A percentile compares a stretch with the other conserved stretches of the same genome.
phyloP scores from a whole-genome alignment of 345 rosid genomes.

The Lumnitzera racemosa region DNA sequence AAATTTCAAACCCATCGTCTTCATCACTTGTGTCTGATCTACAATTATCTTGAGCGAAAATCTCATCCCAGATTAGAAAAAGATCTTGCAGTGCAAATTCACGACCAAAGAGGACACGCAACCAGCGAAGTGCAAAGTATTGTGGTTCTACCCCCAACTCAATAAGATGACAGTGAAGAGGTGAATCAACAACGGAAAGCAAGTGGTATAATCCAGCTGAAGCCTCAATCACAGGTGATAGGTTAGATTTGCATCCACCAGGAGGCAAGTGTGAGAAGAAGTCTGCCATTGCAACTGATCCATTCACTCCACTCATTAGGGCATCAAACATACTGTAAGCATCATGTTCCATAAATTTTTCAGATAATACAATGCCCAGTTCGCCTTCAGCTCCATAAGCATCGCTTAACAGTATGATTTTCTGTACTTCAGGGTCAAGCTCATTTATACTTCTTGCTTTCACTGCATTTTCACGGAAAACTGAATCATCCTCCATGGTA shows the following conservation, averaged over 20 bases:
- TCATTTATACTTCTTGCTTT: slow-evolving; percentile 58
- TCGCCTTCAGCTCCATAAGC: slow-evolving; percentile 99
- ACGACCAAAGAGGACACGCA: slow-evolving; percentile 87
- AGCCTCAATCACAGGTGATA: slow-evolving; percentile 87
- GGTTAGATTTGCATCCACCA: slow-evolving; percentile 46
- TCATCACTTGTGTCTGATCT: slow-evolving; percentile 19
- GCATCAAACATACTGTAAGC: slow-evolving; percentile 98
- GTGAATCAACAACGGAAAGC: slow-evolving; percentile 67
- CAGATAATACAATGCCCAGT: slow-evolving; percentile 87
- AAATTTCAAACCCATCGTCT: slow-evolving; percentile 32
- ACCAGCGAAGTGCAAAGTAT: slow-evolving; percentile 93
- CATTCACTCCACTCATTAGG: slow-evolving; percentile 67
- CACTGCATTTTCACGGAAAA: slow-evolving; percentile 35
- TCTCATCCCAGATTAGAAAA: slow-evolving; percentile 86
- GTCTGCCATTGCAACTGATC: slow-evolving; percentile 81
- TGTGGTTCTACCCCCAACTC: slow-evolving; percentile 98
- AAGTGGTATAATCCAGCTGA: slow-evolving; percentile 76
- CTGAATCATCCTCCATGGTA: slow-evolving; percentile 46
- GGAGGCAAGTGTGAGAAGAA: slow-evolving; percentile 57
- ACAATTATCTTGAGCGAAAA: slow-evolving; percentile 66
- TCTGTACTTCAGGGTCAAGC: slow-evolving; percentile 79
- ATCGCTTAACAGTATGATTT: slow-evolving; percentile 61
- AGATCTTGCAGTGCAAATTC: slow-evolving; percentile 74
- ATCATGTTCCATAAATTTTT: slow-evolving; percentile 97
- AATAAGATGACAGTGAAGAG: slow-evolving; percentile 79